Base-by-base conservation (phyloP, 1,284 basidiomycete species). In the Tranzscheliella williamsii region DNA sequence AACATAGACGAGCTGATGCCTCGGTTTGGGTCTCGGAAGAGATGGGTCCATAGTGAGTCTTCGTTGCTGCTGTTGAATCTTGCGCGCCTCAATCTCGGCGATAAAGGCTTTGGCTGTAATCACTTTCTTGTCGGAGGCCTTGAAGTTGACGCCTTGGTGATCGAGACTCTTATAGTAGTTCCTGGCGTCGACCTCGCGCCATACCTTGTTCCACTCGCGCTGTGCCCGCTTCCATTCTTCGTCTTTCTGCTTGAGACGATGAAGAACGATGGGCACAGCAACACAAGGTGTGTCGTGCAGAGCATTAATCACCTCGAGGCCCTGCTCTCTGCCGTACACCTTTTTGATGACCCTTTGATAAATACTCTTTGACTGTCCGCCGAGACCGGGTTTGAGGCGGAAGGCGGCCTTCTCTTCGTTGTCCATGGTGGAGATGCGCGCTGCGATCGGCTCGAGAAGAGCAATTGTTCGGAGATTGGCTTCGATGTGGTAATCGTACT, bases 401-500 rank as follows among this genome's bases (percentile, higher is more conserved):
- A 93, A 94, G 37, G 83, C 80, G 5, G 86, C 82, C 31, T 91
- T 85, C 76, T 97, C 93, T 56, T 96, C 92, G 34, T 85, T 82
- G 33, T 87, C 83, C 92, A 98, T 95, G 57, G 87, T 85, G 64
- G 89, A 86, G 72, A 98, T 89, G 39, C 93, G 87, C 29, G 84
- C 84, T 61, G 86, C 85, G 54, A 98, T 84, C 2, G 93, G 93
- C 76, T 97, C 92, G 47, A 99, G 85, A 35, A 96, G 81, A 1
- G 90, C 86, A 73, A 97, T 95, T 9, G 93, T 97, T 36, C 93
- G 87, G 16, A 87, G 81, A 71, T 97, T 87, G 31, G 89, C 91
- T 76, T 97, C 92, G 42, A 98, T 86, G 73, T 95, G 90, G 68
- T 95, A 94, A 73, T 96, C 92, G 79, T 93, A 98, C 79, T 98